Percentiles rank a stretch among this genome's conserved stretches.
Conservation (phyloP, 495 filamentous ascomycete genomes). For the Aspergillus affinis region DNA sequence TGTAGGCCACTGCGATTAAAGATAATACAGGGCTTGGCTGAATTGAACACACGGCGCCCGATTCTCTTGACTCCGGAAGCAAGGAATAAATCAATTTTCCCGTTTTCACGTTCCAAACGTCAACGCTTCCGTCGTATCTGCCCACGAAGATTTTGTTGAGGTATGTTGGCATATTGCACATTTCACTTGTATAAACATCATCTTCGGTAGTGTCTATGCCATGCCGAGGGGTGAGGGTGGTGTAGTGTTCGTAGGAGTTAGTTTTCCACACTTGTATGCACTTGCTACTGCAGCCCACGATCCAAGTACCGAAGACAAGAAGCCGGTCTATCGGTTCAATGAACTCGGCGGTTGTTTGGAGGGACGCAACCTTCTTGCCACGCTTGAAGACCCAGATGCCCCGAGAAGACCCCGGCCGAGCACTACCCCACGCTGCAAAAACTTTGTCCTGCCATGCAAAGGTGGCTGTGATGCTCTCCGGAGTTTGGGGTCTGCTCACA, state of each 20-base stretch:
- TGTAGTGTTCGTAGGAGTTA: conserved; percentile 82
- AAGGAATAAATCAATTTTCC: conserved; percentile 87
- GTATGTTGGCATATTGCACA: conserved; percentile 86
- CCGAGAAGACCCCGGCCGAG: conserved; percentile 43
- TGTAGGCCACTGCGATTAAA: conserved; percentile 84
- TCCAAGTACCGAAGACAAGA: conserved; percentile 85
- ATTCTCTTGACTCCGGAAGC: conserved; percentile 61
- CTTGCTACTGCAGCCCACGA: conserved; percentile 74
- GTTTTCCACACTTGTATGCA: conserved; percentile 88
- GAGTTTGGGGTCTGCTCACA: conserved; percentile 85
- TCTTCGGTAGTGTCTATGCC: conserved; percentile 42
- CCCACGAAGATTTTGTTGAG: conserved; percentile 94
- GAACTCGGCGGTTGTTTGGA: conserved; percentile 61
- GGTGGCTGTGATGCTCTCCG: conserved; percentile 79
- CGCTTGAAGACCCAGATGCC: conserved; percentile 94
- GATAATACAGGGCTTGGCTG: conserved; percentile 80
- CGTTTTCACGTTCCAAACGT: conserved; percentile 95
- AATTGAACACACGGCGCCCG: conserved; percentile 77
- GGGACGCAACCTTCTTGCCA: conserved; percentile 78
- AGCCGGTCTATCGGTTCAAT: conserved; percentile 73
- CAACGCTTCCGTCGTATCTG: conserved; percentile 80
- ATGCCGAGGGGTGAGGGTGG: conserved; percentile 60
- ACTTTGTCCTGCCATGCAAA: conserved; percentile 84
- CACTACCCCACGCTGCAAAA: conserved; percentile 79
- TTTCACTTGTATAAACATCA: conserved; percentile 65